phyloP scores from a whole-genome alignment of 345 rosid genomes.

The Rubroshorea leprosula region DNA sequence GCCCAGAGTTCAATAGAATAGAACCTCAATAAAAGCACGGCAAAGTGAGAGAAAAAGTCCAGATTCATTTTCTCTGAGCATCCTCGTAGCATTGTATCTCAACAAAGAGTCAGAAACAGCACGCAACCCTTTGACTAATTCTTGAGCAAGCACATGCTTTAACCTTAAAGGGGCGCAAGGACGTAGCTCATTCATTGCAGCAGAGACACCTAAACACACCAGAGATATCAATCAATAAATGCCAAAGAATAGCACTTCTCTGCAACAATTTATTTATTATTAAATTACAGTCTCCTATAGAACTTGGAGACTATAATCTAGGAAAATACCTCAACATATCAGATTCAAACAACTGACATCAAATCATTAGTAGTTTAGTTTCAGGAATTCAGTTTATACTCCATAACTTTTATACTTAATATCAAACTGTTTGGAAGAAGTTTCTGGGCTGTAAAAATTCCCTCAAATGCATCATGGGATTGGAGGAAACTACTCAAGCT shows the following conservation, averaged over 20 bases:
- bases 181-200: constrained; percentile 86
- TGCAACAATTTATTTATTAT: neutral
- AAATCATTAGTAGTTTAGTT: too few species aligned
- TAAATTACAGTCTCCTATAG: too few species aligned
- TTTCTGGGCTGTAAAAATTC: too few species aligned
- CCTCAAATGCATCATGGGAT: too few species aligned
- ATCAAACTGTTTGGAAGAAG: too few species aligned
- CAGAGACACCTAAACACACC: constrained; percentile 67
- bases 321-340: too few species aligned
- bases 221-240: neutral
- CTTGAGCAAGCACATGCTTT: constrained; percentile 69
- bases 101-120: constrained; percentile 75
- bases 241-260: too few species aligned
- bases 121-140: constrained; percentile 75
- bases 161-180: constrained; percentile 87
- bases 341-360: too few species aligned
- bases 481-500: too few species aligned
- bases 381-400: neutral
- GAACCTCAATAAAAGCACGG: constrained; percentile 82
- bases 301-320: too few species aligned
- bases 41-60: constrained; percentile 83
- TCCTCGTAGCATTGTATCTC: constrained; percentile 80
- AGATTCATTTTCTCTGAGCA: constrained; percentile 85
- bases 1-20: neutral
- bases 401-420: too few species aligned